Percentiles rank a stretch among this genome's conserved stretches.
Conservation (phyloP, 441 rosid species). For the Monsonia emarginata region DNA sequence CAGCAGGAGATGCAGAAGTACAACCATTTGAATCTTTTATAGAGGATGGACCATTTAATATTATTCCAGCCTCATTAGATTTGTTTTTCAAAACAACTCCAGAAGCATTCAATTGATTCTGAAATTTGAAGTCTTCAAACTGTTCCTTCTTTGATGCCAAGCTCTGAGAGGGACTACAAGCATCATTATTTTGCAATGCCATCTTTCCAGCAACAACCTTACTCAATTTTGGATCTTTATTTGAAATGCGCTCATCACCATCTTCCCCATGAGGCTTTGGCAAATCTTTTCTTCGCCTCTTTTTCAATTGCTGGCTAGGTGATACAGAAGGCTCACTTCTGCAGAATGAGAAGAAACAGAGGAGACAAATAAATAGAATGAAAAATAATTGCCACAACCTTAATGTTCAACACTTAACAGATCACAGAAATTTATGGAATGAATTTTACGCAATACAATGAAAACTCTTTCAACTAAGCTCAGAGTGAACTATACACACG, state of each 20-base stretch:
- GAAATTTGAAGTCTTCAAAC: slow-evolving; percentile 30
- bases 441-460: not conserved
- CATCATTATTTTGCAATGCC: slow-evolving; percentile 26
- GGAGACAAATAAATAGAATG: slow-evolving; percentile 10
- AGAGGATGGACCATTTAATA: slow-evolving; percentile 32
- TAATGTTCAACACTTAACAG: too few species aligned
- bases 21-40: slow-evolving; percentile 38
- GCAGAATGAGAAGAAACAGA: slow-evolving; percentile 21
- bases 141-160: slow-evolving; percentile 26
- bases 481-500: too few species aligned
- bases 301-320: slow-evolving; percentile 65
- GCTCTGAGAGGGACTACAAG: slow-evolving; percentile 31
- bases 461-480: not conserved
- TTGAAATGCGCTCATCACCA: slow-evolving; percentile 36
- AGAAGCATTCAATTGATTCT: slow-evolving; percentile 35
- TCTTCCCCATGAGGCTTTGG: slow-evolving; percentile 37
- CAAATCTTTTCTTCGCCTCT: slow-evolving; percentile 70
- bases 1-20: slow-evolving; percentile 28
- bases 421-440: not conserved
- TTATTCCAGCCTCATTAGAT: slow-evolving; percentile 38
- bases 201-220: slow-evolving; percentile 35
- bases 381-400: too few species aligned
- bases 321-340: slow-evolving; percentile 44
- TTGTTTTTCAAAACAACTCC: slow-evolving; percentile 47
- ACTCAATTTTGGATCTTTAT: slow-evolving; percentile 44